phyloP scores from a whole-genome alignment of 257 asterid genomes.

The Primulina tabacum region DNA sequence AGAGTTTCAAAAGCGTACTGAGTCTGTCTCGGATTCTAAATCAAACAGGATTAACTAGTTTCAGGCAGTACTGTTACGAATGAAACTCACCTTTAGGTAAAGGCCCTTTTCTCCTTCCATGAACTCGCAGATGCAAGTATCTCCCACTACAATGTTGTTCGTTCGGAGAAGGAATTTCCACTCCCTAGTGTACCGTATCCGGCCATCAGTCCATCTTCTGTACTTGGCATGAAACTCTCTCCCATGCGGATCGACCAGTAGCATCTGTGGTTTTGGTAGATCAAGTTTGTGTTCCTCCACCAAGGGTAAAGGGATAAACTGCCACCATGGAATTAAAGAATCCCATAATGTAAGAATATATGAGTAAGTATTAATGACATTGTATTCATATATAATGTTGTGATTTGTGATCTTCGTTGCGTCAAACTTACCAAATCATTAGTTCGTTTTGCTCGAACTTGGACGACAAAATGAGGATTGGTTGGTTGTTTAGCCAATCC shows the following conservation, averaged over 20 bases:
- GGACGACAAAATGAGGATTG: too few relatives aligned
- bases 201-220: slow-evolving; percentile 19
- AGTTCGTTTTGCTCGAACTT: too few relatives aligned
- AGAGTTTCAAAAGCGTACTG: too few relatives aligned
- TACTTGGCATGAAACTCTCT: slow-evolving; percentile 8
- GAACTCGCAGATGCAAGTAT: slow-evolving; percentile 18
- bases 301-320: slow-evolving; percentile 14
- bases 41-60: too few relatives aligned
- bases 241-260: slow-evolving; percentile 7
- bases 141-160: background rate
- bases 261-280: background rate
- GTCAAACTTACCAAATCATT: too few relatives aligned
- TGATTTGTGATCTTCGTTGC: too few relatives aligned
- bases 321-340: background rate
- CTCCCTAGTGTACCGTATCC: slow-evolving; percentile 4
- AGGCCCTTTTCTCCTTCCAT: background rate
- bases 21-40: too few relatives aligned
- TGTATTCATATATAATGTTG: too few relatives aligned
- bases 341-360: too few relatives aligned
- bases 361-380: too few relatives aligned
- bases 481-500: too few relatives aligned
- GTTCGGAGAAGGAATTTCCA: slow-evolving; percentile 8
- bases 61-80: background rate
- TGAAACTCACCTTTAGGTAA: background rate
- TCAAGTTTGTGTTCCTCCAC: background rate